Conservation (phyloP, 768 basidiomycete genomes). For the Suillus clintonianus region DNA sequence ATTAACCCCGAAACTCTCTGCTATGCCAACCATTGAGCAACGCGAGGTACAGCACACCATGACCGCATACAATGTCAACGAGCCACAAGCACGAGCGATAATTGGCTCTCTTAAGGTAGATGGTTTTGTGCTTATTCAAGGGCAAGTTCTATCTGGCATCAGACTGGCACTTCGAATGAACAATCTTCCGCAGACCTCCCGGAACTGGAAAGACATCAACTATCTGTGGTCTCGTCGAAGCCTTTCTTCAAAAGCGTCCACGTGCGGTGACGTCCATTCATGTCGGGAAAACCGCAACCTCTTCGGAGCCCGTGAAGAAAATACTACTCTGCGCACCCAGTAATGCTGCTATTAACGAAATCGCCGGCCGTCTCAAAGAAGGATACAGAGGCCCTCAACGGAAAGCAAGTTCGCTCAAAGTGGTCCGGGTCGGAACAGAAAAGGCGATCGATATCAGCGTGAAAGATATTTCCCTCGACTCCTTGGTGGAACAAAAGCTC, state of each 20-base stretch:
- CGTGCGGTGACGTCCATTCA: constrained; percentile 50
- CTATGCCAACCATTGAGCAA: constrained; percentile 43
- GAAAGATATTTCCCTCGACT: constrained; percentile 85
- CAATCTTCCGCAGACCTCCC: constrained; percentile 65
- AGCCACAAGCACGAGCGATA: constrained; percentile 93
- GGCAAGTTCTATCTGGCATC: constrained; percentile 50
- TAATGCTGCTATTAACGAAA: constrained; percentile 98
- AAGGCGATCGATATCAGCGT: constrained; percentile 75
- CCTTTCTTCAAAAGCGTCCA: constrained; percentile 67
- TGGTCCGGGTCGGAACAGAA: constrained; percentile 88
- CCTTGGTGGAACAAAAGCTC: constrained; percentile 77
- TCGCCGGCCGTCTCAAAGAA: constrained; percentile 83
- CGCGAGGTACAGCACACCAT: constrained; percentile 66
- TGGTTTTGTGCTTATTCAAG: constrained; percentile 94
- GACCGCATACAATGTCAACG: constrained; percentile 75
- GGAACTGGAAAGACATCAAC: constrained; percentile 99
- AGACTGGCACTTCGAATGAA: background rate
- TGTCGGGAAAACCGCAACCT: constrained; percentile 43
- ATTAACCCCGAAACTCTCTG: constrained; percentile 63
- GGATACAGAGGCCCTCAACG: constrained; percentile 65
- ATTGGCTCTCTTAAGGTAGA: constrained; percentile 65
- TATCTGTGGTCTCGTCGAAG: constrained; percentile 90
- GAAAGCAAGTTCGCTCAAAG: constrained; percentile 59
- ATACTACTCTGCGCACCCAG: constrained; percentile 94
- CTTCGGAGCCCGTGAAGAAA: constrained; percentile 57